Conservation (phyloP, 768 basidiomycete species). For the Leucosporidium scottii region DNA sequence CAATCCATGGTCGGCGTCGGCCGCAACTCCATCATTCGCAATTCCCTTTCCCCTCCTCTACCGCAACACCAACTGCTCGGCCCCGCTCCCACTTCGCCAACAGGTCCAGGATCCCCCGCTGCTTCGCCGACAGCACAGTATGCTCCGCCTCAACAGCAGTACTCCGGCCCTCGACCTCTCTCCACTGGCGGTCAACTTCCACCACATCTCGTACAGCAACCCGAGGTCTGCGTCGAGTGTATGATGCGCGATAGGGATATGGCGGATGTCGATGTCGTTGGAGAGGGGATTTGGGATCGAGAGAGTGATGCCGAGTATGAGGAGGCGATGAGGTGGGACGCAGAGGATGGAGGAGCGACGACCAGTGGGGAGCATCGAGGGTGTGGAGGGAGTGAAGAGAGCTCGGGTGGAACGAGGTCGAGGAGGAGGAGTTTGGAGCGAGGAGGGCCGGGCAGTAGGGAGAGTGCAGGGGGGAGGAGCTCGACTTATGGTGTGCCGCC, state of each 20-base stretch:
- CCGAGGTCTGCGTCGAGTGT: conserved; percentile 88
- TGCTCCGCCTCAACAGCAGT: background rate
- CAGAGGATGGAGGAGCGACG: conserved; percentile 49
- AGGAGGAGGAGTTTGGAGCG: conserved; percentile 15
- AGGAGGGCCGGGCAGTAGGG: conserved; percentile 24
- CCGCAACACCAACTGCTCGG: background rate
- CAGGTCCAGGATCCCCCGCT: background rate
- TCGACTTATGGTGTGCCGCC: conserved; percentile 27
- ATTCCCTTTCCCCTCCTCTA: conserved; percentile 2
- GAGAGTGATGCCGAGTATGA: conserved; percentile 75
- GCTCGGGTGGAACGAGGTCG: background rate
- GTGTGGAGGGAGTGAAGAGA: conserved; percentile 16
- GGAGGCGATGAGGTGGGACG: conserved; percentile 65
- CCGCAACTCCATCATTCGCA: conserved; percentile 23
- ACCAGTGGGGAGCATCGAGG: background rate
- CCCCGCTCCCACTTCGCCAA: conserved; percentile 20
- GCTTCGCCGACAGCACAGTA: too few relatives aligned
- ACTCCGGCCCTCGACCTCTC: background rate
- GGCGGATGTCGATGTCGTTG: conserved; percentile 84
- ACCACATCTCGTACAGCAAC: conserved; percentile 34
- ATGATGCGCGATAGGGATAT: conserved; percentile 98
- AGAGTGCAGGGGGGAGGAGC: conserved; percentile 17
- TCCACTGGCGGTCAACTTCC: conserved; percentile 1
- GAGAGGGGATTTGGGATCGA: conserved; percentile 82
- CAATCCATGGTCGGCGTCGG: conserved; percentile 25